Conservation (phyloP, 208 protist genomes). For the Crithidia fasciculata region DNA sequence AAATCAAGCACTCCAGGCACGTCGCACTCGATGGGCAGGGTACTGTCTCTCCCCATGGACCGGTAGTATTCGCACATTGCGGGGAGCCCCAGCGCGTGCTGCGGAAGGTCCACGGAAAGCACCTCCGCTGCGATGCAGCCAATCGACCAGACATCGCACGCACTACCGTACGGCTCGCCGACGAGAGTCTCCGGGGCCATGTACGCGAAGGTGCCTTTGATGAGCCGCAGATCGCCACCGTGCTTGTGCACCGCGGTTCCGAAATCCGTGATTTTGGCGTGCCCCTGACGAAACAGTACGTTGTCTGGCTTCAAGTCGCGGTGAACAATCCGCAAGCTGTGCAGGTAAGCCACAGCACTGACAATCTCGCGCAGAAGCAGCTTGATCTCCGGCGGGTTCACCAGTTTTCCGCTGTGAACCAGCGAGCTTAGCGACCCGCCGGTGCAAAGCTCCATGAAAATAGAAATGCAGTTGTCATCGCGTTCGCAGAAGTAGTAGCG, state of each 20-base stretch:
- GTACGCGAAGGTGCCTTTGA: slow-evolving; percentile 88
- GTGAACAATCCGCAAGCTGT: slow-evolving; percentile 81
- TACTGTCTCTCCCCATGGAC: slow-evolving; percentile 45
- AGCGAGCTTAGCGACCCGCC: slow-evolving; percentile 69
- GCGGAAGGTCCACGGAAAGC: slow-evolving; percentile 59
- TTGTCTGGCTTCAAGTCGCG: slow-evolving; percentile 91
- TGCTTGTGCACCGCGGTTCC: slow-evolving; percentile 75
- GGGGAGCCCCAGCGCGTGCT: slow-evolving; percentile 58
- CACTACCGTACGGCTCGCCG: slow-evolving; percentile 86
- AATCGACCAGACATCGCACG: slow-evolving; percentile 95
- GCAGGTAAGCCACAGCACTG: slow-evolving; percentile 72
- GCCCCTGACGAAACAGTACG: slow-evolving; percentile 74
- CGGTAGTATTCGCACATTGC: slow-evolving; percentile 81
- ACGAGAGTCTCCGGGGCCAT: slow-evolving; percentile 93
- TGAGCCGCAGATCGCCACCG: slow-evolving; percentile 46
- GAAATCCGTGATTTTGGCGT: slow-evolving; percentile 83
- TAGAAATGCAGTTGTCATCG: slow-evolving; percentile 84
- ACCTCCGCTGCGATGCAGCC: slow-evolving; percentile 94
- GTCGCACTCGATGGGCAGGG: slow-evolving; percentile 63
- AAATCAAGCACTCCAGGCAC: slow-evolving; percentile 59
- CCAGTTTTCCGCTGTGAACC: slow-evolving; percentile 55
- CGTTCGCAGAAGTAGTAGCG: slow-evolving; percentile 81
- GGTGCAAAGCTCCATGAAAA: slow-evolving; percentile 91
- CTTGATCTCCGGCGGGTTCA: slow-evolving; percentile 53
- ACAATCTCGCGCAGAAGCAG: slow-evolving; percentile 71